Evolutionary conservation across 352 stramenopile species (phyloP).

Genomic region (Peronospora belbahrii): DNA sequence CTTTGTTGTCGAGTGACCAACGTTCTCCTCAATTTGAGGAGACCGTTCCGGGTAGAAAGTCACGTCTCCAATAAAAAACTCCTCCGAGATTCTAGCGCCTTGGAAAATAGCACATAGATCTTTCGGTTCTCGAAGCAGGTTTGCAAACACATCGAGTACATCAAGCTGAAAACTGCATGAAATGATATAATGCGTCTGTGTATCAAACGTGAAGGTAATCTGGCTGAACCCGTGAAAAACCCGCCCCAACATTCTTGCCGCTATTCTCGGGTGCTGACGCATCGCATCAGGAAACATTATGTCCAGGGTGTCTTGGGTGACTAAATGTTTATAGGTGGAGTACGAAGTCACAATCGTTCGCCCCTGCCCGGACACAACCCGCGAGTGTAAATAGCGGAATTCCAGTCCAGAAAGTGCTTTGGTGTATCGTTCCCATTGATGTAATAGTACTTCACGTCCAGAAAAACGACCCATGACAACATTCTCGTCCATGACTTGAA

Average conservation of each 20-base stretch:
- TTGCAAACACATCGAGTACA: conserved; percentile 31
- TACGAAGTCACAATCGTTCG: conserved; percentile 32
- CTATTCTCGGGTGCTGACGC: conserved; percentile 15
- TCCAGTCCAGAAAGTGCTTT: conserved; percentile 28
- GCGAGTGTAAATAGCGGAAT: conserved; percentile 29
- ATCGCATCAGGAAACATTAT: conserved; percentile 46
- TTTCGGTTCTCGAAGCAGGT: conserved; percentile 30
- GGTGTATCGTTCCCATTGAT: conserved; percentile 49
- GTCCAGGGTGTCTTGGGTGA: conserved; percentile 38
- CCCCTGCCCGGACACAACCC: conserved; percentile 11
- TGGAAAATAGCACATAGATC: conserved; percentile 37
- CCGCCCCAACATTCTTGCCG: conserved; percentile 24
- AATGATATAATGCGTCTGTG: conserved; percentile 27
- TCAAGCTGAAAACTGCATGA: conserved; percentile 41
- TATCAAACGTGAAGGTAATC: conserved; percentile 44
- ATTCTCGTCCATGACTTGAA: conserved; percentile 39
- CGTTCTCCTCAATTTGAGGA: background rate
- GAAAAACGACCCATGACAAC: conserved; percentile 33
- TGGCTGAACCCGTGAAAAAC: conserved; percentile 24
- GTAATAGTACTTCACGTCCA: conserved; percentile 37
- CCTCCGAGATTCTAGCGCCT: conserved; percentile 37
- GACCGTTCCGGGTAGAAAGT: conserved; percentile 16
- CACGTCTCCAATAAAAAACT: conserved; percentile 43
- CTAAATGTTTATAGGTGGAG: conserved; percentile 32
- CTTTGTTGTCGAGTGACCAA: background rate